Conservation (phyloP, 2,329 filamentous ascomycete genomes). For the Colletotrichum gigasporum region DNA sequence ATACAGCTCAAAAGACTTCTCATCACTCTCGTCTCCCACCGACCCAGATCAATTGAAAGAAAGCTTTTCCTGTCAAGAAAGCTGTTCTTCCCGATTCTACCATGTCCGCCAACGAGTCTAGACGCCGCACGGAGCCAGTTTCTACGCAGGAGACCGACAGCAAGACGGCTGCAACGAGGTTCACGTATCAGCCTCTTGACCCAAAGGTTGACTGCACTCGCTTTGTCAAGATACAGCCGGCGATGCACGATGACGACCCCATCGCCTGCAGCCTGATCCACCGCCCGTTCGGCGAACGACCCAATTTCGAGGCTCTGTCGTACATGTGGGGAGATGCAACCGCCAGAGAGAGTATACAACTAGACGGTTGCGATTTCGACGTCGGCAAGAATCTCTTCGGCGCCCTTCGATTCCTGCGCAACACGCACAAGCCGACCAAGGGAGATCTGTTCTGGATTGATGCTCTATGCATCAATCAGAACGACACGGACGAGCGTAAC, state of each 20-base stretch:
- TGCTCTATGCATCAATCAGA: conserved; percentile 34
- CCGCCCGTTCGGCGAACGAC: conserved; percentile 29
- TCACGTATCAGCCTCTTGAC: not conserved
- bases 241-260: conserved; percentile 3
- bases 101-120: not conserved
- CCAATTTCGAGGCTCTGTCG: conserved; percentile 37
- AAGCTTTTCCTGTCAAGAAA: too few relatives aligned
- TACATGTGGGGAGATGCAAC: conserved; percentile 36
- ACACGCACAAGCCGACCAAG: not conserved
- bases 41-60: too few relatives aligned
- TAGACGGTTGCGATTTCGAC: conserved; percentile 30
- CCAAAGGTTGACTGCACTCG: conserved; percentile 19
- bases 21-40: too few relatives aligned
- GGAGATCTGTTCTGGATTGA: conserved; percentile 32
- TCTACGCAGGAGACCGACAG: not conserved
- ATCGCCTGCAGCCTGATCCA: conserved; percentile 29
- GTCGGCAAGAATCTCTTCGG: conserved; percentile 31
- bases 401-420: conserved; percentile 30
- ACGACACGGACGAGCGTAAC: conserved; percentile 28
- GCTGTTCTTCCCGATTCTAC: not conserved
- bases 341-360: conserved; percentile 16
- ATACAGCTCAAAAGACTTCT: too few relatives aligned
- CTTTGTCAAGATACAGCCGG: conserved; percentile 28
- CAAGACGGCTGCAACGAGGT: not conserved
- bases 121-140: not conserved